phyloP scores from a whole-genome alignment of 2,329 filamentous ascomycete species.

The Aphanocladium album region DNA sequence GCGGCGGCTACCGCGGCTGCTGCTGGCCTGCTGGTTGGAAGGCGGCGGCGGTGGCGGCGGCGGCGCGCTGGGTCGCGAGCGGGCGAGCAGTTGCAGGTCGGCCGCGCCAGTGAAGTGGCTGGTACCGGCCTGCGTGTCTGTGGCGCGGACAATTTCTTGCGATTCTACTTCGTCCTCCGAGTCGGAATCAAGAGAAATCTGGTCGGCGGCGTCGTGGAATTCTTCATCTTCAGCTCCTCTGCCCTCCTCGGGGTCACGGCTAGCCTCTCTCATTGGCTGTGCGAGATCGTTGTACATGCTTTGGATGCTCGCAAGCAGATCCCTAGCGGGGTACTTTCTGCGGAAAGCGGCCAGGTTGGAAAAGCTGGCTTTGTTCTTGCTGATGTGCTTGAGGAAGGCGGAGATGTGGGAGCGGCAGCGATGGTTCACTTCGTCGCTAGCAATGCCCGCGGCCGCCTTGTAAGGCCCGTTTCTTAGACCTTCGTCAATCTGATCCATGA shows the following conservation, averaged over 20 bases:
- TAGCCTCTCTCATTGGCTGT: background rate
- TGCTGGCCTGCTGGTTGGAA: background rate
- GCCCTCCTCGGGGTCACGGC: background rate
- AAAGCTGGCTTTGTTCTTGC: background rate
- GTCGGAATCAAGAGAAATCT: conserved; percentile 10
- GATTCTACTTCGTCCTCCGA: conserved; percentile 20
- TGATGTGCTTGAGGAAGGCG: background rate
- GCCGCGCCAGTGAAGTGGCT: background rate
- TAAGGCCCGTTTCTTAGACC: background rate
- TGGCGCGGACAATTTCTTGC: background rate
- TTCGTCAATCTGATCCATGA: too few species aligned
- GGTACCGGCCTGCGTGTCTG: background rate
- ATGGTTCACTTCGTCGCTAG: background rate
- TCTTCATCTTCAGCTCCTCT: background rate
- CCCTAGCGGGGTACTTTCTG: background rate
- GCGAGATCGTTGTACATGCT: background rate
- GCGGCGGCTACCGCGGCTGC: background rate
- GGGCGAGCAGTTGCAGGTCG: background rate
- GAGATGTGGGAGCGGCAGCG: background rate
- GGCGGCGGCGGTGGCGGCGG: background rate
- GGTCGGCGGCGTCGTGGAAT: conserved; percentile 13
- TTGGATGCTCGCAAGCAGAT: background rate
- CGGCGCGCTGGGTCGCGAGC: background rate
- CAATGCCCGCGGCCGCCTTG: background rate
- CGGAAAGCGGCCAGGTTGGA: background rate